Conservation (phyloP, 2,329 filamentous ascomycete genomes). For the Trichoderma semiorbis region DNA sequence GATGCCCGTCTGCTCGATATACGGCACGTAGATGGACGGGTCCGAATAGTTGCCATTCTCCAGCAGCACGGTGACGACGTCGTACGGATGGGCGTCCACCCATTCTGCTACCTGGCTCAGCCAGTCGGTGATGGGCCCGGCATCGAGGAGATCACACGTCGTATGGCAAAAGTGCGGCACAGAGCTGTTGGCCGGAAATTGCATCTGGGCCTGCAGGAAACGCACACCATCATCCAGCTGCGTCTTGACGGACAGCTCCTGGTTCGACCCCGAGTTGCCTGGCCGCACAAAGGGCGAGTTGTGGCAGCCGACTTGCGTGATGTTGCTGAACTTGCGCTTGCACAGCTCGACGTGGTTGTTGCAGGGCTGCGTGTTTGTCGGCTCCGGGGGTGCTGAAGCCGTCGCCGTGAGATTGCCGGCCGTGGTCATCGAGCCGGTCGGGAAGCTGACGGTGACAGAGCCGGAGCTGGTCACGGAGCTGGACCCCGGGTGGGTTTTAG, state of each 20-base stretch:
- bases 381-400: conserved; percentile 30
- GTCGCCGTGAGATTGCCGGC: conserved; percentile 40
- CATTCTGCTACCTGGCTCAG: conserved; percentile 66
- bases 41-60: conserved; percentile 76
- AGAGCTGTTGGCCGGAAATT: conserved; percentile 49
- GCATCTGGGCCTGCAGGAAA: conserved; percentile 61
- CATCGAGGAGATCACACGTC: conserved; percentile 76
- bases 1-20: conserved; percentile 70
- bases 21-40: conserved; percentile 60
- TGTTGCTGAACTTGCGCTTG: conserved; percentile 71
- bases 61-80: conserved; percentile 82
- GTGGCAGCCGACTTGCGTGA: conserved; percentile 74
- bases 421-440: conserved; percentile 40
- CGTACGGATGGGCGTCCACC: conserved; percentile 75
- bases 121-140: conserved; percentile 72
- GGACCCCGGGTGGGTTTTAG: conserved; percentile 13
- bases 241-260: conserved; percentile 60
- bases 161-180: conserved; percentile 78
- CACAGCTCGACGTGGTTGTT: conserved; percentile 79
- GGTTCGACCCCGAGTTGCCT: conserved; percentile 74
- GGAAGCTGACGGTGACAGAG: conserved; percentile 31
- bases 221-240: conserved; percentile 77
- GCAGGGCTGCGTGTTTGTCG: conserved; percentile 73
- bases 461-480: conserved; percentile 18
- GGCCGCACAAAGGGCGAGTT: conserved; percentile 73